Base-by-base conservation (phyloP, 2,329 filamentous ascomycete genomes). In the Fusarium avenaceum region DNA sequence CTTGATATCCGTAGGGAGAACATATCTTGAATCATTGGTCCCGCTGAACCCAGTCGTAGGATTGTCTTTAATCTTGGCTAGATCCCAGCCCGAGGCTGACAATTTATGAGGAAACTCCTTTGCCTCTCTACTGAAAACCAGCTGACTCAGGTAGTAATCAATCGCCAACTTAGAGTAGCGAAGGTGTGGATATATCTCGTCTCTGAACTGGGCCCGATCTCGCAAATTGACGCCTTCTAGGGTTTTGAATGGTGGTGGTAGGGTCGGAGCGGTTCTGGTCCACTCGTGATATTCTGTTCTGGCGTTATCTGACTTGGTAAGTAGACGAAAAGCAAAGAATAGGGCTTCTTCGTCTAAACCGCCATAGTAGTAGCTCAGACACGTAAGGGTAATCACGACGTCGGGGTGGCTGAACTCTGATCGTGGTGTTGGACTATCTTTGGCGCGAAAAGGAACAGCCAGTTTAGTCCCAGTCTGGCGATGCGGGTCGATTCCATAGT, bases 41-140 rank as follows among this genome's bases (percentile, higher is more conserved):
- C 90, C 90, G 55, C 88, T 91, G 71, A 93, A 93, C 0, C 90
- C 91, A 0, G 87, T 89, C 0, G 84, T 88, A 0, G 83, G 80
- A 20, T 86, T 77, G 0, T 19, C 7, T 55, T 84, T 89, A 6
- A 47, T 47, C 38, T 78, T 73, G 1, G 80, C 87, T 19, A 92
- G 78, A 62, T 93, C 89, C 90, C 90, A 93, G 0, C 89, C 90
- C 0, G 89, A 92, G 0, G 87, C 83, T 0, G 86, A 88, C 0
- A 93, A 76, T 62, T 92, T 92, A 10, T 82, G 56, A 0, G 85
- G 84, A 47, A 91, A 93, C 59, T 91, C 86, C 22, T 84, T 88
- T 63, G 87, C 83, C 22, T 89, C 85, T 32, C 83, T 87, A 0
- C 88, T 82, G 64, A 92, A 92, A 0, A 90, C 84, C 1, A 89